Base-by-base conservation (phyloP, 371 early-diverging fungal genomes). In the Mucor velutinosus region DNA sequence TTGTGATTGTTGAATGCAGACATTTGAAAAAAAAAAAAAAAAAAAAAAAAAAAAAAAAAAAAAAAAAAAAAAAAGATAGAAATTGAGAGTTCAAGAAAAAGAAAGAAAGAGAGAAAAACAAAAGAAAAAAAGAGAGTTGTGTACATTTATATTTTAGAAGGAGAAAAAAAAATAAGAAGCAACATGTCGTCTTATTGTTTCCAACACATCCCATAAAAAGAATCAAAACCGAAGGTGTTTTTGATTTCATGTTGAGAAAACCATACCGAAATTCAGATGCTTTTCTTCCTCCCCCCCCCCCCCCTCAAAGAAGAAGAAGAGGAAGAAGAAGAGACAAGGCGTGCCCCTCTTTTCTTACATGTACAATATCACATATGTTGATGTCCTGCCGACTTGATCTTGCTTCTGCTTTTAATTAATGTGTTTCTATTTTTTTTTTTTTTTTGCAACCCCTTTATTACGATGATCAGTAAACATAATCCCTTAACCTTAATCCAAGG, bases 81-180 rank as follows among this genome's bases (percentile, higher is more conserved):
- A 30, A 6, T 33, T 1, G n/a, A 51, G 35, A 61, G n/a, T 43
- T 29, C n/a, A 19, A 5, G 17, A 37, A 23, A 60, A 23, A n/a
- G 12, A 27, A 15, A 60, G 27, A n/a, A 45, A 39, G 29, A 45
- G n/a, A n/a, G n/a, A 27, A 17, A 45, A 25, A 37, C 41, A 37
- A 12, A 37, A 14, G 4, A 14, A 37, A 14, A 14, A 57, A 33
- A 33, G 17, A 19, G 25, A n/a, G 12, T 11, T 55, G 12, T 59
- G 19, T 41, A 11, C 39, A 27, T 39, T 23, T 59, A 59, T 41
- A 25, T 59, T 37, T 37, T 6, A 59, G 17, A 59, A 21, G 23
- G 25, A 41, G 39, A 27, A 59, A 39, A 59, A 58, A 59, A 59
- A 37, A 59, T 39, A 39, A 43, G 27, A 59, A 41, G 15, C 35